A percentile compares a stretch with the other conserved stretches of the same genome.
These are phyloP conservation scores for Mortierella sp. DNA, from an alignment of 371 early-diverging fungal genomes.

Conservation along the genomic window DNA sequence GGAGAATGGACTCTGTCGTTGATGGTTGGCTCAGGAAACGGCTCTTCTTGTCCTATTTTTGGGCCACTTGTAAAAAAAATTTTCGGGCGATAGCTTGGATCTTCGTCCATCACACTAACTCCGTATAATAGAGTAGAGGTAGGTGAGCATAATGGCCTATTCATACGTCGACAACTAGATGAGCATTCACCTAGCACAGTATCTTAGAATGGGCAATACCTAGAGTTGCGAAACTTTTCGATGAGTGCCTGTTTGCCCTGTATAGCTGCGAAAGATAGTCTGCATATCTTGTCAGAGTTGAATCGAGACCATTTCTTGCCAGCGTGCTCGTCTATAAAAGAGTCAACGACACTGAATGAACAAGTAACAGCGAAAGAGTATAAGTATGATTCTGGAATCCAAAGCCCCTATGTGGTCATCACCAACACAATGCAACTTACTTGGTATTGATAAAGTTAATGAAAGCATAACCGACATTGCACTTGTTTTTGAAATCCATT, in stretches of 20 bases:
- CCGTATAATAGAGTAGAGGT: background rate
- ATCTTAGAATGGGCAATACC: conserved; percentile 27
- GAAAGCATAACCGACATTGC: conserved; percentile 93
- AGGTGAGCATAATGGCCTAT: background rate
- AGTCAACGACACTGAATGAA: conserved; percentile 63
- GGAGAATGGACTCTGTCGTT: conserved; percentile 7
- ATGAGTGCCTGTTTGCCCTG: conserved; percentile 87
- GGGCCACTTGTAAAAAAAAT: conserved; percentile 77
- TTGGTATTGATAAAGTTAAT: conserved; percentile 83
- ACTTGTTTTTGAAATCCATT: conserved; percentile 91
- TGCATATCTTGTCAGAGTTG: conserved; percentile 89
- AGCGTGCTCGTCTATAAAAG: conserved; percentile 82
- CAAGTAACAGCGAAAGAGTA: background rate
- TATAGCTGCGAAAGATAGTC: conserved; percentile 89
- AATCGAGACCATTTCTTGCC: conserved; percentile 91
- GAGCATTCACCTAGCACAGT: background rate
- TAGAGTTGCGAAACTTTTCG: conserved; percentile 89
- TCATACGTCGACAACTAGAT: too few relatives aligned
- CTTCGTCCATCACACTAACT: conserved; percentile 79
- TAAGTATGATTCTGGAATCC: background rate
- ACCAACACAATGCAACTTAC: conserved; percentile 43
- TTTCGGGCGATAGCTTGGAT: conserved; percentile 81
- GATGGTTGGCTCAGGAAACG: conserved; percentile 64
- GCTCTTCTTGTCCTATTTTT: conserved; percentile 70
- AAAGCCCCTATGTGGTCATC: too few relatives aligned